Conservation (phyloP, 257 asterid species). For the Fraxinus cuspidata region DNA sequence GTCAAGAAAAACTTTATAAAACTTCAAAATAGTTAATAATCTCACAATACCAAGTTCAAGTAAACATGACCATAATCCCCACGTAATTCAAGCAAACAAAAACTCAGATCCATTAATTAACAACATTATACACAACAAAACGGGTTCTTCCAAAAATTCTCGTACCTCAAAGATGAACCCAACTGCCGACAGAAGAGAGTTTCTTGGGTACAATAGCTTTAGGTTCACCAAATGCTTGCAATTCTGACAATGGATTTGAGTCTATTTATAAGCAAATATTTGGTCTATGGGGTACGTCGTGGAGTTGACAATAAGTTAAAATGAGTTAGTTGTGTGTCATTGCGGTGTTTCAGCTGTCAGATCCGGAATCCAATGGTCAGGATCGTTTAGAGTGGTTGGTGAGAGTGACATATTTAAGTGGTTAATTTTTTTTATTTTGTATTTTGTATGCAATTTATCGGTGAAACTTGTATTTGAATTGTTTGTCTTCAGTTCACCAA, state of each 20-base stretch:
- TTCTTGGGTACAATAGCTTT: background rate
- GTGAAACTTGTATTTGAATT: background rate
- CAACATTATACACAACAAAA: constrained; percentile 4
- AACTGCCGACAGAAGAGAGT: background rate
- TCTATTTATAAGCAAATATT: constrained; percentile 32
- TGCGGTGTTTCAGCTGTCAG: constrained; percentile 5
- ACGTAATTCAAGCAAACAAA: background rate
- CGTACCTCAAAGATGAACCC: constrained; percentile 26
- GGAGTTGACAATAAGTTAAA: background rate
- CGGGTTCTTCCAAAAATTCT: background rate
- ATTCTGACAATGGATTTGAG: background rate
- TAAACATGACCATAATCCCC: background rate
- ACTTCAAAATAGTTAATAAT: background rate
- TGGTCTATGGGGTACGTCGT: constrained; percentile 2
- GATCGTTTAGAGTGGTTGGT: constrained; percentile 24
- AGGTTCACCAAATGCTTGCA: constrained; percentile 34
- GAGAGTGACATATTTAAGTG: background rate
- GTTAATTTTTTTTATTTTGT: background rate
- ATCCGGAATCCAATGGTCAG: constrained; percentile 6
- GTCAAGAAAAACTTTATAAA: background rate
- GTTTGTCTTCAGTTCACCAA: background rate
- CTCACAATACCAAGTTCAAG: background rate
- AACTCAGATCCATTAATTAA: background rate
- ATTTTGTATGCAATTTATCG: background rate
- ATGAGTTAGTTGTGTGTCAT: background rate